Conservation (phyloP, 495 filamentous ascomycete genomes). For the Xylaria cubensis region DNA sequence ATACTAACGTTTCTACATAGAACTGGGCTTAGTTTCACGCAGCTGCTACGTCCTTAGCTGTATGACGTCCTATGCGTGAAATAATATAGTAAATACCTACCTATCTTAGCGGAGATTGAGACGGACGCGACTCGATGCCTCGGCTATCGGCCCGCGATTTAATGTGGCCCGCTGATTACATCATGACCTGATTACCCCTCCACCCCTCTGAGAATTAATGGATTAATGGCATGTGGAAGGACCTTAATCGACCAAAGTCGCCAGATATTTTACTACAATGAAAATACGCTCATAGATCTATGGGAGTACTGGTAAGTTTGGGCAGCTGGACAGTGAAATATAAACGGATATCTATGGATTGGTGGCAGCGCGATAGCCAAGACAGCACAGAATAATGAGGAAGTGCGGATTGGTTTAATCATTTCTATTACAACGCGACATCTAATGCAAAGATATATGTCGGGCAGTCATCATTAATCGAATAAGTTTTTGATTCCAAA, state of each 20-base stretch:
- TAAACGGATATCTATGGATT: background rate
- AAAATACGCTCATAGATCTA: background rate
- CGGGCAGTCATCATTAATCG: background rate
- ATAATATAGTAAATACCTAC: background rate
- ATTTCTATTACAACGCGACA: conserved; percentile 1
- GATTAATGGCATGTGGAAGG: background rate
- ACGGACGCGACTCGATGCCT: conserved; percentile 1
- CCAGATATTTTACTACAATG: background rate
- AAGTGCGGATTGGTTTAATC: background rate
- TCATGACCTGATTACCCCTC: background rate
- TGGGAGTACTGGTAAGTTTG: background rate
- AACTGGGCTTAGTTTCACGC: too few species aligned
- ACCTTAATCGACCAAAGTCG: background rate
- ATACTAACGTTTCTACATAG: too few species aligned
- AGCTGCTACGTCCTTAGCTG: too few species aligned
- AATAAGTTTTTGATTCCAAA: conserved; percentile 3
- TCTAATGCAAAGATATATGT: conserved; percentile 2
- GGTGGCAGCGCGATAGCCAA: background rate
- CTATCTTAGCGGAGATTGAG: background rate
- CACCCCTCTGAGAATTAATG: background rate
- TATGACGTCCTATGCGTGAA: too few species aligned
- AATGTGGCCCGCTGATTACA: background rate
- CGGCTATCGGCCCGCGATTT: conserved; percentile 2
- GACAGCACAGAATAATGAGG: background rate
- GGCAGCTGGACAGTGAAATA: background rate